Conservation (phyloP, 2,329 filamentous ascomycete genomes). For the Phialophora chinensis region DNA sequence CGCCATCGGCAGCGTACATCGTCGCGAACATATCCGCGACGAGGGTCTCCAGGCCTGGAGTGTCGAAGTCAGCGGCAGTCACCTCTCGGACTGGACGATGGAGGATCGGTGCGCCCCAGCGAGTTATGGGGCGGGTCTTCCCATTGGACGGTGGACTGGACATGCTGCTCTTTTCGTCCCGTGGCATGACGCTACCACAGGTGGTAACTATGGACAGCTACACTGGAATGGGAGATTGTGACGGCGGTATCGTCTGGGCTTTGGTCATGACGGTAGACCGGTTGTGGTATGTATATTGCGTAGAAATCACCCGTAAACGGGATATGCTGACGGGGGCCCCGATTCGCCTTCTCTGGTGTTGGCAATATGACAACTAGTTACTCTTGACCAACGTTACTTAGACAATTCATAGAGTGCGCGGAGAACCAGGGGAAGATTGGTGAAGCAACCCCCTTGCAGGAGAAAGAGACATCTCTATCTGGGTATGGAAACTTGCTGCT, state of each 20-base stretch:
- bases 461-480: background rate
- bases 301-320: background rate
- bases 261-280: background rate
- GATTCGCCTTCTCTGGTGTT: background rate
- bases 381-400: too few relatives aligned
- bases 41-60: conserved; percentile 7
- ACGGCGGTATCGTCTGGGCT: background rate
- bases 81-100: conserved; percentile 6
- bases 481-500: conserved; percentile 12
- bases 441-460: background rate
- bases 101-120: conserved; percentile 17
- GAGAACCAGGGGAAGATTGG: background rate
- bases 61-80: background rate
- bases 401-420: too few relatives aligned
- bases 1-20: conserved; percentile 16
- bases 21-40: conserved; percentile 20
- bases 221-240: background rate
- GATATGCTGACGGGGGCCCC: background rate
- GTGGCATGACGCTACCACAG: background rate
- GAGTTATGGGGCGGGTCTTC: conserved; percentile 7
- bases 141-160: background rate
- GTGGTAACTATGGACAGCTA: background rate
- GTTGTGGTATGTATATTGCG: background rate
- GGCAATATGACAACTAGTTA: background rate
- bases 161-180: background rate